Base-by-base conservation (phyloP, 169 alveolate genomes). In the Cryptosporidium muris region DNA sequence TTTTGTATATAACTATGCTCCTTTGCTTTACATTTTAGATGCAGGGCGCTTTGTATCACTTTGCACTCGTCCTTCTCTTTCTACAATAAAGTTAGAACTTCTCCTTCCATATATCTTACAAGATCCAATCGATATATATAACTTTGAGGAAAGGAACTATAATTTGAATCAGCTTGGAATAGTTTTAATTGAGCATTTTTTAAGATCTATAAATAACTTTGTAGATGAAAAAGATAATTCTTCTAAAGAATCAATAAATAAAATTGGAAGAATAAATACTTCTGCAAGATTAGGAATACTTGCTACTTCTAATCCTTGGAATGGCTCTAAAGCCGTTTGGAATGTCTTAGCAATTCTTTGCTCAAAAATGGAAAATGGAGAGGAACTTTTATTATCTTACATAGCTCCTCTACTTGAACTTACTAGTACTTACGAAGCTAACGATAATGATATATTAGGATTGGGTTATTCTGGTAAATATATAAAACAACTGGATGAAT, bases 341-440 rank as follows among this genome's bases (percentile, higher is more conserved):
- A 74, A 74, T 60, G 85, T 74, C 25, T 34, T 74, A 47, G 85
- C 85, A 4, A 74, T 74, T 40, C 45, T 74, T 11, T 74, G 85
- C 34, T 74, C 85, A 11, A 74, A 47, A 36, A 58, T 74, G 11
- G 68, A 74, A 2, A 64, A 74, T 11, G 85, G 85, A 11, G 85
- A 74, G 25, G 85, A 74, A 36, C 34, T 74, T 34, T 63, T 74
- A 7, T 38, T 74, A 3, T 74, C 85, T 34, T 74, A 74, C 36
- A 60, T 74, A 9, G 45, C 85, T 49, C 85, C 85, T 43, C 40
- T 74, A 42, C 45, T 74, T 14, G 43, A 34, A n/a, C 43, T 54
- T 51, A 53, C 14, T 53, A 37, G 14, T 53, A 53, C 14, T 16
- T 16, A 53, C 14, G 34, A 4, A 1, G 63, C 63, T 16, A 53